Evolutionary conservation across 352 stramenopile species (phyloP), one percentile per base, ranked within the genome.

Genomic region (Phytophthora brassicae): DNA sequence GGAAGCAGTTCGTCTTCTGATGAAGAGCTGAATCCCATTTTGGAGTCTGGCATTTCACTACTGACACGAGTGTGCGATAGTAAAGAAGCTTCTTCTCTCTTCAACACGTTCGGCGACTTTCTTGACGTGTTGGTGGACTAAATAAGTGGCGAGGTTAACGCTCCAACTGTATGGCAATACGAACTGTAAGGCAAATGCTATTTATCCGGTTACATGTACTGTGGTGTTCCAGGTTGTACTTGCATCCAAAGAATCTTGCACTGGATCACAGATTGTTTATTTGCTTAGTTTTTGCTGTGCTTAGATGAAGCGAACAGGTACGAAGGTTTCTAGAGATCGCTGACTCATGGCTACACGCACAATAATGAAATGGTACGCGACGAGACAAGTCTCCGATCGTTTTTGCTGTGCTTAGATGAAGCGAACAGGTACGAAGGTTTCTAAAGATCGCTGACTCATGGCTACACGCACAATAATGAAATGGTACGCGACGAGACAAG

Each of bases 91-190:
- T 63, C 76, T 38, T 80, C 77, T 39, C 64, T 92, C 22, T 81
- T 92, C 39, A 89, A 89, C 61, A 76, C 78, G 3, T 85, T 92
- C 31, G 80, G 78, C 22, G 71, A 90, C 58, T 86, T 92, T 43
- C 41, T 92, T 20, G 82, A 92, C 28, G 72, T 86, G 16, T 60
- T 91, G 16, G 69, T 89, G 26, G 70, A 87, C 17, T 88, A 70
- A 74, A 39, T 14, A 28, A 28, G 24, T 24, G 11, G 23, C 22
- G 39, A 20, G 23, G 55, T 35, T 26, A n/a, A 6, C 6, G 22
- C 14, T 51, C 9, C 45, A 38, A 57, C n/a, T 56, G 55, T 56
- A 62, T 19, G 35, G 11, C 38, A 44, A 24, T n/a, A n/a, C n/a
- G n/a, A n/a, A n/a, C n/a, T 56, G 55, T 56, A 62, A 41, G 35